These are phyloP conservation scores for Ambrosia artemisiifolia DNA, from an alignment of 129 eudicot genomes.

Conservation along the genomic window DNA sequence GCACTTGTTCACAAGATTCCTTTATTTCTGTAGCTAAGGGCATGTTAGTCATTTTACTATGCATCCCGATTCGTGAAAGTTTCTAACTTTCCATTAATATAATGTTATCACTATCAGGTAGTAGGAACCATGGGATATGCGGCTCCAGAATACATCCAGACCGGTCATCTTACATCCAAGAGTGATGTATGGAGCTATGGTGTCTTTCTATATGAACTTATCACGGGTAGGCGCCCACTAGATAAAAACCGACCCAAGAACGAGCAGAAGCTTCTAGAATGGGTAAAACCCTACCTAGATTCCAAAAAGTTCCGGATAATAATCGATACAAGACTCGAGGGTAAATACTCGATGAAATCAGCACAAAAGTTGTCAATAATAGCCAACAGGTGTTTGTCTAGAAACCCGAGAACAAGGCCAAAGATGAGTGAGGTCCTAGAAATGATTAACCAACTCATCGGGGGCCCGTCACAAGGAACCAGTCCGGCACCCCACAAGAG, in stretches of 20 bases:
- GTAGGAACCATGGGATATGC: slow-evolving; percentile 83
- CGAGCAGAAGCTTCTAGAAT: slow-evolving; percentile 80
- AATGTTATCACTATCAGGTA: slow-evolving; percentile 43
- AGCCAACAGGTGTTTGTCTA: slow-evolving; percentile 69
- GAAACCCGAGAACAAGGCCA: slow-evolving; percentile 62
- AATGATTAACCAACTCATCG: slow-evolving; percentile 61
- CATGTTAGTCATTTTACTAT: background rate
- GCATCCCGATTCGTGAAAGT: background rate
- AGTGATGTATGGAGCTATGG: slow-evolving; percentile 79
- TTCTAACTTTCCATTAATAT: background rate
- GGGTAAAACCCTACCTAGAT: slow-evolving; percentile 76
- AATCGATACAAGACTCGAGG: slow-evolving; percentile 70
- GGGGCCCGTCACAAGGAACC: slow-evolving; percentile 23
- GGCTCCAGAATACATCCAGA: slow-evolving; percentile 76
- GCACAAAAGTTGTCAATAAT: slow-evolving; percentile 68
- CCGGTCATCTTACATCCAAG: slow-evolving; percentile 58
- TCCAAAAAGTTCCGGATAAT: slow-evolving; percentile 61
- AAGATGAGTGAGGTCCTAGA: slow-evolving; percentile 74
- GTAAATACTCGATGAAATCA: slow-evolving; percentile 47
- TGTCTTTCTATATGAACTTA: slow-evolving; percentile 69
- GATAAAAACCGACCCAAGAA: slow-evolving; percentile 62
- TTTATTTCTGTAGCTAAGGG: background rate
- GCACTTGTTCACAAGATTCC: background rate
- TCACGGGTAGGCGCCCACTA: slow-evolving; percentile 72
- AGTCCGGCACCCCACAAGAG: slow-evolving; percentile 28